These are phyloP conservation scores for Tubosaeta brunneosetosa DNA, from an alignment of 768 basidiomycete species.

Conservation along the genomic window DNA sequence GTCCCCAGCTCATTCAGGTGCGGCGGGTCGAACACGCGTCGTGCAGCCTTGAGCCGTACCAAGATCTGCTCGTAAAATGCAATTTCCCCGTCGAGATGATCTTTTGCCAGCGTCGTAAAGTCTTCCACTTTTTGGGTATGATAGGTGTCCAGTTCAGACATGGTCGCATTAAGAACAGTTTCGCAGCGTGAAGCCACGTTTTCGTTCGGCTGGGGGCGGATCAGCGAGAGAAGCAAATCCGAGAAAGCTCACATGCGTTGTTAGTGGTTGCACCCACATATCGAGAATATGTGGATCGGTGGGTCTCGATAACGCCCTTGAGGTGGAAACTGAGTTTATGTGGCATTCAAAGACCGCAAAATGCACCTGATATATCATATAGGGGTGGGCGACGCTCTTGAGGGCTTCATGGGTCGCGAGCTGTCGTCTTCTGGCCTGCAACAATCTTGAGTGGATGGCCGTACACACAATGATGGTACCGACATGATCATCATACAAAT, in stretches of 20 bases:
- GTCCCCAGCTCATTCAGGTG: conserved; percentile 44
- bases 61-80: conserved; percentile 69
- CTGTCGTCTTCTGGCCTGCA: conserved; percentile 31
- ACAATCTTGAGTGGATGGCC: conserved; percentile 3
- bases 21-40: conserved; percentile 48
- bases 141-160: conserved; percentile 57
- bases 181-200: conserved; percentile 74
- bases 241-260: conserved; percentile 12
- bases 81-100: conserved; percentile 78
- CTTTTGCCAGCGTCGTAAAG: conserved; percentile 51
- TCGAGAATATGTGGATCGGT: conserved; percentile 49
- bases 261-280: conserved; percentile 49
- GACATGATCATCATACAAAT: conserved; percentile 77
- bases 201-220: conserved; percentile 46
- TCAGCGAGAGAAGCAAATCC: conserved; percentile 1
- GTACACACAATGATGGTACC: conserved; percentile 21
- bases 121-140: conserved; percentile 61
- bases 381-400: conserved; percentile 73
- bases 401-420: conserved; percentile 73
- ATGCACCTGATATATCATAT: conserved; percentile 61
- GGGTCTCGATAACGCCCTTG: conserved; percentile 52
- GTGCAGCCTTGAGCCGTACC: conserved; percentile 52
- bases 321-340: background rate
- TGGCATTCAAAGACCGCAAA: background rate
- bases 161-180: conserved; percentile 61